Evolutionary conservation across 2,329 filamentous ascomycete species (phyloP).

Genomic region (Lachnellula occidentalis): DNA sequence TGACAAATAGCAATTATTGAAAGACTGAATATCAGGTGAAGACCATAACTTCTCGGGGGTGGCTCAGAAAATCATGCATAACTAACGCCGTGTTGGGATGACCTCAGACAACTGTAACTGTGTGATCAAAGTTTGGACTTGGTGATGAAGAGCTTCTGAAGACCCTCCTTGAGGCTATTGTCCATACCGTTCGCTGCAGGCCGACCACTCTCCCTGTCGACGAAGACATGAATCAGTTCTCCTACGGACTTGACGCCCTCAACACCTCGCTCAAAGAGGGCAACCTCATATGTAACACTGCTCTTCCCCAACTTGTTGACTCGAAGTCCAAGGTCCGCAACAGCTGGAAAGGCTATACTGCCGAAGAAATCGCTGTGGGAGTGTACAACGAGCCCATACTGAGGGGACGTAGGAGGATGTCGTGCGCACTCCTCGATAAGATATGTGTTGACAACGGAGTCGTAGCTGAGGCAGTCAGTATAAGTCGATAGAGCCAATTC

Average conservation of each 20-base stretch:
- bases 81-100: no score
- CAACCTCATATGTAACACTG: constrained; percentile 87
- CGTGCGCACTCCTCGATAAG: constrained; percentile 74
- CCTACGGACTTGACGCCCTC: constrained; percentile 77
- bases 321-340: constrained; percentile 74
- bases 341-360: constrained; percentile 73
- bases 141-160: constrained; percentile 48
- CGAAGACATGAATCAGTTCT: constrained; percentile 82
- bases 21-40: no score
- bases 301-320: constrained; percentile 80
- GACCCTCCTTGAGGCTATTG: constrained; percentile 48
- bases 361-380: constrained; percentile 82
- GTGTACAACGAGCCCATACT: constrained; percentile 81
- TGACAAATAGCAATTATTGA: no score
- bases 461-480: constrained; percentile 51
- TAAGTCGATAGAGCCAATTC: no score
- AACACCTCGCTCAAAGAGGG: constrained; percentile 70
- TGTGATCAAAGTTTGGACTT: constrained; percentile 25
- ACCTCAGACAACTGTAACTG: neutral
- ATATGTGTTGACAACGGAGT: constrained; percentile 86
- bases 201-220: constrained; percentile 65
- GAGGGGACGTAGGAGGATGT: constrained; percentile 60
- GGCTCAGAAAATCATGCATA: no score
- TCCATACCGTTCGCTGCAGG: constrained; percentile 64
- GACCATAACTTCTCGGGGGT: neutral